Evolutionary conservation across 179 eudicot genomes (phyloP), one percentile per base, ranked within the genome.

Genomic region (Amaranthus tricolor): DNA sequence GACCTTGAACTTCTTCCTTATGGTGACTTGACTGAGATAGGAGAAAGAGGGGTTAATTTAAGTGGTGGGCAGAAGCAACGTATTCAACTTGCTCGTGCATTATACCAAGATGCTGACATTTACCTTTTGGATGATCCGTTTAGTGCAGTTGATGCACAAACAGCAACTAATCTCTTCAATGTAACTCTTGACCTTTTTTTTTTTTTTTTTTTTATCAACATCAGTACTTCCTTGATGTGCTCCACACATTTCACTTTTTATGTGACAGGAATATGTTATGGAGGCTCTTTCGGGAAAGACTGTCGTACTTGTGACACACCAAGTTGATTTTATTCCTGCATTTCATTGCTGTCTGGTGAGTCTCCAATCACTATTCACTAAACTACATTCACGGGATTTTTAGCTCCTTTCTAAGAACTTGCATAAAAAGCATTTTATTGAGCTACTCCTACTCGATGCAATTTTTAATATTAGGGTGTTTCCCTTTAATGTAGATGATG

Each of bases 131-230:
- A 91, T 78, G 96, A 91, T 76, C 96, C 96, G 51, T 91, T 91
- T 75, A 91, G 96, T 68, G 96, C 96, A 59, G 96, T 91, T 53
- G 96, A 91, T 84, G 96, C 93, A 40, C 93, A 91, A 49, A 91
- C 96, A 44, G 91, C 91, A 21, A 82, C 89, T 13, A 91, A 87
- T 78, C 82, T 91, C 73, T 91, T 89, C 75, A 89, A 86, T 77
- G 96, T 91, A 79, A 72, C 75, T 40, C 16, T 16, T n/a, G 6
- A 16, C 31, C 5, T 56, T 49, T 5, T 50, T 6, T 59, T 9
- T 56, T 49, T 5, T 50, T 6, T 59, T 21, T n/a, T 60, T 17
- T 17, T 17, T 7, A 31, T 60, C 1, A n/a, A 52, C 56, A 52
- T 9, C 21, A 2, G 2, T 60, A 6, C 63, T 17, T n/a, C n/a